Percentiles rank a stretch among this genome's conserved stretches.
Evolutionary conservation across 176 grass and related monocot genomes (phyloP).

Genomic region (Phoenix roebelenii): DNA sequence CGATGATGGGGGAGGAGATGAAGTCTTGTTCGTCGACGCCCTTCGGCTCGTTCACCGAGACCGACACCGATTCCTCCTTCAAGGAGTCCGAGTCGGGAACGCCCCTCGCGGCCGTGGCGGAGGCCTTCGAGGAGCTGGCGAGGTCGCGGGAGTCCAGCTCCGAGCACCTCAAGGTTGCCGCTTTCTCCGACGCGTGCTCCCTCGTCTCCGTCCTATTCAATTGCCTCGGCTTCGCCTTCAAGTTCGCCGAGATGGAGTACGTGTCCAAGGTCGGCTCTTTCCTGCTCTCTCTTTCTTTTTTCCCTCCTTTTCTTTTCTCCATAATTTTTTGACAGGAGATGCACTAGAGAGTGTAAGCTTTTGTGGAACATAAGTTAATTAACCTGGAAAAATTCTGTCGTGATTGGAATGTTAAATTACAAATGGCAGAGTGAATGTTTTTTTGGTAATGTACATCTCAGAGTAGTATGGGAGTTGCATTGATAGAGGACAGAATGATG

Average conservation of each 20-base stretch:
- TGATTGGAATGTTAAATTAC: too few relatives aligned
- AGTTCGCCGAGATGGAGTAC: slow-evolving; percentile 93
- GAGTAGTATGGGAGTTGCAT: too few relatives aligned
- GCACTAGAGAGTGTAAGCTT: too few relatives aligned
- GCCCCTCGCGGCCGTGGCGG: slow-evolving; percentile 54
- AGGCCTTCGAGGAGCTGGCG: slow-evolving; percentile 81
- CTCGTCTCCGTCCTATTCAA: slow-evolving; percentile 85
- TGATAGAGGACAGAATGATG: too few relatives aligned
- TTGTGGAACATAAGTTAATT: too few relatives aligned
- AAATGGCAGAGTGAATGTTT: too few relatives aligned
- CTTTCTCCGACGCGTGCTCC: slow-evolving; percentile 69
- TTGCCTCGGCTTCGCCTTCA: slow-evolving; percentile 90
- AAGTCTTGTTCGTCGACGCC: slow-evolving; percentile 6
- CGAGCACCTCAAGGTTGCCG: slow-evolving; percentile 49
- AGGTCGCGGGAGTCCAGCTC: slow-evolving; percentile 31
- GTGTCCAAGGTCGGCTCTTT: slow-evolving; percentile 52
- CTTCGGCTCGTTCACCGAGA: slow-evolving; percentile 26
- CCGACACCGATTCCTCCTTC: slow-evolving; percentile 4
- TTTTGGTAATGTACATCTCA: too few relatives aligned
- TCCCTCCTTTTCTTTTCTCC: not conserved
- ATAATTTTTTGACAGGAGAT: too few relatives aligned
- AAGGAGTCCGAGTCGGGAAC: slow-evolving; percentile 24
- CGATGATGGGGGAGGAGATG: too few relatives aligned
- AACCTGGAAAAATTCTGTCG: too few relatives aligned
- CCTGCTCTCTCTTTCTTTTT: too few relatives aligned